Evolutionary conservation across 2,329 filamentous ascomycete species (phyloP).

Genomic region (Penicillium olsonii): DNA sequence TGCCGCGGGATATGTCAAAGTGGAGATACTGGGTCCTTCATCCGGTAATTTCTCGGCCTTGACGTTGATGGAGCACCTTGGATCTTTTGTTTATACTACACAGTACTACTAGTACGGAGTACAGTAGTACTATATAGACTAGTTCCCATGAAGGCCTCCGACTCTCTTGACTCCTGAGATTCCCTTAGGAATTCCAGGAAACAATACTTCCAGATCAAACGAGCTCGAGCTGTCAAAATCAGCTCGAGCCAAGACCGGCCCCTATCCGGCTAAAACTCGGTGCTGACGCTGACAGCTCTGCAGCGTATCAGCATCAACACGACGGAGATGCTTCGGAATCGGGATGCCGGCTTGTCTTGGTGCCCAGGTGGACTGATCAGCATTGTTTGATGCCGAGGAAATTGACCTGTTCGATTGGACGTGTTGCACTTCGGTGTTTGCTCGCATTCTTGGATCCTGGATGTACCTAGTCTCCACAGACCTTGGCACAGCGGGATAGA

Average conservation of each 20-base stretch:
- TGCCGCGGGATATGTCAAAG: neutral
- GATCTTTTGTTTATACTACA: no score
- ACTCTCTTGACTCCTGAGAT: no score
- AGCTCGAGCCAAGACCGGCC: conserved; percentile 15
- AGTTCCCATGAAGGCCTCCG: no score
- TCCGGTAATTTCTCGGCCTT: conserved; percentile 7
- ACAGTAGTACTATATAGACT: no score
- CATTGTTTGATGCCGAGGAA: neutral
- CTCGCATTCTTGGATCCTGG: neutral
- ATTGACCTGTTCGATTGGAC: neutral
- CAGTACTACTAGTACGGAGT: no score
- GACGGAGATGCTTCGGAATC: conserved; percentile 8
- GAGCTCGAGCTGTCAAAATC: neutral
- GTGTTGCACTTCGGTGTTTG: neutral
- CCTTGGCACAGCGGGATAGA: no score
- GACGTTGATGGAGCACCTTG: no score
- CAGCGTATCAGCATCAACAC: neutral
- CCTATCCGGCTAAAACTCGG: conserved; percentile 18
- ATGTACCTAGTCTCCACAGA: no score
- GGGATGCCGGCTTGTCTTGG: conserved; percentile 6
- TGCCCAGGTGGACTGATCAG: neutral
- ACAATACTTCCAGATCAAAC: neutral
- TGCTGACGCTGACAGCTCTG: conserved; percentile 1
- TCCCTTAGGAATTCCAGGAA: no score
- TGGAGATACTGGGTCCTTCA: neutral